Conservation (phyloP, 202 grass and related monocot species). For the Musa balbisiana region DNA sequence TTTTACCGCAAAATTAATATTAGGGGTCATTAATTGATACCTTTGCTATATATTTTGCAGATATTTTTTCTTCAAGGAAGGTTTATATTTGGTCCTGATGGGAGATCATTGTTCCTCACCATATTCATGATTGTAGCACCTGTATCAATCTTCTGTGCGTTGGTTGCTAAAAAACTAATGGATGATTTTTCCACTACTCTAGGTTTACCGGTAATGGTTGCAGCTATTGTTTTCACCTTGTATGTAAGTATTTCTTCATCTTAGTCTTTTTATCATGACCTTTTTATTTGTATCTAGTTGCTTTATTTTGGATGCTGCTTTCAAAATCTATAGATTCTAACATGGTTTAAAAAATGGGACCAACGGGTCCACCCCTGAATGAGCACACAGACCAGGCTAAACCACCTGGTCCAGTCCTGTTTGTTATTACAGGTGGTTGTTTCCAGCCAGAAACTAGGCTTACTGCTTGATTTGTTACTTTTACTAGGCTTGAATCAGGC, state of each 20-base stretch:
- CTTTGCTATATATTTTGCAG: conserved; percentile 22
- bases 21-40: neutral
- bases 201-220: conserved; percentile 42
- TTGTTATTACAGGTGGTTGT: too few species aligned
- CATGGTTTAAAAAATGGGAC: too few species aligned
- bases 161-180: conserved; percentile 54
- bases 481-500: too few species aligned
- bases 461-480: too few species aligned
- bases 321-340: neutral
- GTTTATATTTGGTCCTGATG: conserved; percentile 77
- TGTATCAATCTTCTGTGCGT: conserved; percentile 49
- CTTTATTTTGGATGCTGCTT: neutral
- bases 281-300: neutral
- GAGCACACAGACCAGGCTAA: too few species aligned
- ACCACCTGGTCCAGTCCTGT: too few species aligned
- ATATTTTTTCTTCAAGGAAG: conserved; percentile 67
- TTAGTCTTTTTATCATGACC: neutral
- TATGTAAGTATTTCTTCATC: conserved; percentile 47
- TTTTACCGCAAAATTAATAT: too few species aligned
- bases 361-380: too few species aligned
- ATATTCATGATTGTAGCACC: conserved; percentile 54
- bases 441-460: too few species aligned
- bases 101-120: conserved; percentile 62
- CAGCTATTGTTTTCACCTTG: conserved; percentile 48
- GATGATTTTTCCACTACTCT: conserved; percentile 52